Base-by-base conservation (phyloP, 2,329 filamentous ascomycete genomes). In the Rhexocercosporidium sp. region DNA sequence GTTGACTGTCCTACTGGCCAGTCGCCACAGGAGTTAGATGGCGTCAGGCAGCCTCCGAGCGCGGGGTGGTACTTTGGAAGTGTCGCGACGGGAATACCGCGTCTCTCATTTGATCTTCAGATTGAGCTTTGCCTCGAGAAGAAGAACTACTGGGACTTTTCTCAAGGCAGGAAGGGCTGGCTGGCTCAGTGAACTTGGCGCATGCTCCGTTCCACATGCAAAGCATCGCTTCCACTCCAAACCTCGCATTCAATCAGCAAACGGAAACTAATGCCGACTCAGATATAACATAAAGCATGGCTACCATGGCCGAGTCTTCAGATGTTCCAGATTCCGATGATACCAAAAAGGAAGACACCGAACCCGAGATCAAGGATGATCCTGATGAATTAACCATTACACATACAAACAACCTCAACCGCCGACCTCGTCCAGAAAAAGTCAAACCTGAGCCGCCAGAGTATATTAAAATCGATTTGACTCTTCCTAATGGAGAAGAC, bases 401-500 rank as follows among this genome's bases (percentile, higher is more conserved):
- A 2, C 56, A 62, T 46, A 54, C 56, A 11, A 62, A 34, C 49
- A 59, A 47, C 20, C 59, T 47, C 11, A 20, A 27, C 7, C 29
- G 29, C 25, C 56, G 46, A 39, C 46, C 47, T 22, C 56, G 47
- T 47, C 64, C 46, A 3, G 57, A 61, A 16, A 65, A 64, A 41
- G 47, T 65, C 5, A 66, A 70, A 39, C 62, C 68, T 12, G 71
- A 75, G 54, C 69, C 73, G 14, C 46, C 61, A 18, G 66, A 70
- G n/a, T 62, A 70, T 62, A 67, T 63, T 29, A 69, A 64, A n/a
- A 49, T 71, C n/a, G 66, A 70, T 46, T 57, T 47, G 14, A 68
- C 29, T 25, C 20, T 66, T 49, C 66, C 70, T 4, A 65, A 69
- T 44, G 60, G 56, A 16, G 60, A 71, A 20, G 70, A 71, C 25